These are phyloP conservation scores for Lachancea sp. DNA, from an alignment of 805 yeast genomes.

Conservation along the genomic window DNA sequence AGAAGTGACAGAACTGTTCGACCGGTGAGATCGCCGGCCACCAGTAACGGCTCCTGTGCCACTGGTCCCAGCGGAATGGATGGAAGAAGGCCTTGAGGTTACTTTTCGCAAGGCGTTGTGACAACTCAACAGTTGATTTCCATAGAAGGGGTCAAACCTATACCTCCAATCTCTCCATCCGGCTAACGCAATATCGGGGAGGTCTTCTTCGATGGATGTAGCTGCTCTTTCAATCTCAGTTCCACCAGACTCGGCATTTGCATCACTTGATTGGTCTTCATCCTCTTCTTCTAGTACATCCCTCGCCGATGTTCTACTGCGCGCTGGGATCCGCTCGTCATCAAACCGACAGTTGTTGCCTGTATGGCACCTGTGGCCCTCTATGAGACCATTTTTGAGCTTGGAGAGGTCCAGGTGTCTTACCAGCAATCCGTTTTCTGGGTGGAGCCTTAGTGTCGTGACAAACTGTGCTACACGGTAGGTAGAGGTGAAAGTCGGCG, in stretches of 20 bases:
- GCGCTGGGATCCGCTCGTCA: conserved; percentile 1
- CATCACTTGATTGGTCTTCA: conserved; percentile 3
- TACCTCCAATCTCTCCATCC: conserved; percentile 93
- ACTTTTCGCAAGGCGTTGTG: conserved; percentile 17
- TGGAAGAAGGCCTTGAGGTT: conserved; percentile 21
- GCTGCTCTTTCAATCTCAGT: conserved; percentile 1
- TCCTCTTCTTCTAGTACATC: conserved; percentile 3
- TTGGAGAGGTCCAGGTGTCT: conserved; percentile 52
- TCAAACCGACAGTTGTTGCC: conserved; percentile 7
- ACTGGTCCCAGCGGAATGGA: conserved; percentile 9
- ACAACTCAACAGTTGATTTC: conserved; percentile 34
- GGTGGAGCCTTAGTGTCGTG: conserved; percentile 52
- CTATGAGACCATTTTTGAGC: conserved; percentile 36
- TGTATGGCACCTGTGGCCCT: conserved; percentile 10
- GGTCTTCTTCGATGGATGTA: conserved; percentile 7
- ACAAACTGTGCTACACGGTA: conserved; percentile 79
- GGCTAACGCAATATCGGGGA: conserved; percentile 43
- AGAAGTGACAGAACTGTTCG: conserved; percentile 28
- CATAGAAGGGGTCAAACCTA: conserved; percentile 63
- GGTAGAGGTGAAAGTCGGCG: conserved; percentile 57
- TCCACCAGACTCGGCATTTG: background rate
- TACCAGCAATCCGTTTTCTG: conserved; percentile 51
- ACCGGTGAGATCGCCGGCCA: conserved; percentile 17
- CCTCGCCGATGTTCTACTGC: background rate
- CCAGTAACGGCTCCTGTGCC: conserved; percentile 5